These are phyloP conservation scores for Bipolaris gigantea DNA, from an alignment of 2,329 filamentous ascomycete species.

Conservation along the genomic window DNA sequence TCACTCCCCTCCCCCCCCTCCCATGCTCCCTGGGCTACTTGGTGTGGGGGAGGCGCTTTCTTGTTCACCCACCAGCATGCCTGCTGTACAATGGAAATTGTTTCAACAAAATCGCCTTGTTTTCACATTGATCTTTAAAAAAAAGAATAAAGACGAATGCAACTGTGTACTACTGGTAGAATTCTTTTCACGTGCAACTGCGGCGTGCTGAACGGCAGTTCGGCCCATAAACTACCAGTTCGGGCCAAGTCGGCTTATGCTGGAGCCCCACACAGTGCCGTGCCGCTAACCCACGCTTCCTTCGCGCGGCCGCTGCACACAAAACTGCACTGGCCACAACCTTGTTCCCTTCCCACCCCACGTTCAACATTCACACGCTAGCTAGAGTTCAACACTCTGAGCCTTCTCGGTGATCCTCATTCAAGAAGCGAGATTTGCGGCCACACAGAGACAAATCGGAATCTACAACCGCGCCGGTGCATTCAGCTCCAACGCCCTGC, in stretches of 20 bases:
- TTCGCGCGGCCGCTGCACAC: conserved; percentile 5
- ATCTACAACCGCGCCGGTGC: not conserved
- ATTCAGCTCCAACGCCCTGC: not conserved
- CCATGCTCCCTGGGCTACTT: not conserved
- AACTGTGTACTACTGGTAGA: not conserved
- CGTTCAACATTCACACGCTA: conserved; percentile 29
- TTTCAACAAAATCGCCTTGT: not conserved
- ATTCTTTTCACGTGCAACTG: not conserved
- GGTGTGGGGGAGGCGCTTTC: too few species aligned
- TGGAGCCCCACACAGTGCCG: conserved; percentile 12
- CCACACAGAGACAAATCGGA: not conserved
- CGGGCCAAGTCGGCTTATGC: conserved; percentile 4
- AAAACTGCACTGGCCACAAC: conserved; percentile 5
- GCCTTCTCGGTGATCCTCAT: conserved; percentile 8
- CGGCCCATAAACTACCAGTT: conserved; percentile 8
- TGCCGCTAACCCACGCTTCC: conserved; percentile 10
- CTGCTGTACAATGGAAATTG: too few species aligned
- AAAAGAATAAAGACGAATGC: not conserved
- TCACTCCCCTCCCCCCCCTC: not conserved
- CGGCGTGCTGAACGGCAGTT: conserved; percentile 2
- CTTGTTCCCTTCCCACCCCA: conserved; percentile 10
- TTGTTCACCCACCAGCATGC: not conserved
- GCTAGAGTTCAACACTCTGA: conserved; percentile 44
- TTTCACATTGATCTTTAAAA: not conserved
- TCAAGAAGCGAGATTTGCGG: conserved; percentile 1